These are phyloP conservation scores for Claviceps sp. DNA, from an alignment of 2,329 filamentous ascomycete species.

Conservation along the genomic window DNA sequence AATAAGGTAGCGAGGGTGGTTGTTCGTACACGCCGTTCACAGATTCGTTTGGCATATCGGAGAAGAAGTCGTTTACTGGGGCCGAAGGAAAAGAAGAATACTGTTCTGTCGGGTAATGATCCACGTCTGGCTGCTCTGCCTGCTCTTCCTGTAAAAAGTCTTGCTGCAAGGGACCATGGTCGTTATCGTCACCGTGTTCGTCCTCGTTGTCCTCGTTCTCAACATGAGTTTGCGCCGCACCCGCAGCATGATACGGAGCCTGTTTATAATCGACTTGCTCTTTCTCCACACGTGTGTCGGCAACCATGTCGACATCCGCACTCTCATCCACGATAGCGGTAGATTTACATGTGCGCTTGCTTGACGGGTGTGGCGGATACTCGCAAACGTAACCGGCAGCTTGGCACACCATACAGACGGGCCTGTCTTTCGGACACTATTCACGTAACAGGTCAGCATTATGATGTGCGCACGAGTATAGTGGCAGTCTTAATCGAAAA, in stretches of 20 bases:
- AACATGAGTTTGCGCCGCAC: not conserved
- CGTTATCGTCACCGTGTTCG: constrained; percentile 1
- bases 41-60: constrained; percentile 7
- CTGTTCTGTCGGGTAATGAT: constrained; percentile 4
- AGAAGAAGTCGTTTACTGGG: constrained; percentile 13
- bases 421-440: constrained; percentile 28
- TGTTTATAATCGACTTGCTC: not conserved
- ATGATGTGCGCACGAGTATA: not conserved
- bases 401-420: constrained; percentile 26
- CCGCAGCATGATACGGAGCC: not conserved
- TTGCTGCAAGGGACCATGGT: constrained; percentile 5
- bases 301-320: constrained; percentile 6
- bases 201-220: not conserved
- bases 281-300: constrained; percentile 6
- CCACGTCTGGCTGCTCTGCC: constrained; percentile 3
- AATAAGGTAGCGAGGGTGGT: constrained; percentile 13
- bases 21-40: constrained; percentile 10
- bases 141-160: not conserved
- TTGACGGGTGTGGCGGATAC: constrained; percentile 23
- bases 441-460: constrained; percentile 8
- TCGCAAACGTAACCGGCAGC: constrained; percentile 20
- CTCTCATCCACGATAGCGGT: constrained; percentile 7
- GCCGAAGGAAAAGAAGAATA: constrained; percentile 16
- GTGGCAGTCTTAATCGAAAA: not conserved
- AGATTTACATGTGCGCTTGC: constrained; percentile 13